phyloP scores from a whole-genome alignment of 1,284 basidiomycete genomes.

The Leccinum fallax region DNA sequence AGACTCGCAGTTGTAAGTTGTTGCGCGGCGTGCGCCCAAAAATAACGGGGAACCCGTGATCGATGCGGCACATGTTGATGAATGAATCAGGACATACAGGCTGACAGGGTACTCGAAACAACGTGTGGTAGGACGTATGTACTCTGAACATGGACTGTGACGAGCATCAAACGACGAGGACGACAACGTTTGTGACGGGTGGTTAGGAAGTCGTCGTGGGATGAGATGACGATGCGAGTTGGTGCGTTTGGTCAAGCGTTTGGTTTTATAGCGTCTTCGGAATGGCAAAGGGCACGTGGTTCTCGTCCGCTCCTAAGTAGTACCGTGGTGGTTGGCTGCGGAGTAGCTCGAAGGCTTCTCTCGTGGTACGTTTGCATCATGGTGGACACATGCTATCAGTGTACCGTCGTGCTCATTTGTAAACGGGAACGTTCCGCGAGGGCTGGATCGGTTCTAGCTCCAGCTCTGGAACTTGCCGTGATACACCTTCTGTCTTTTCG shows the following conservation, averaged over 20 bases:
- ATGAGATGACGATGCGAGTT: constrained; percentile 62
- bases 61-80: constrained; percentile 16
- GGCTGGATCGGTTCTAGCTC: constrained; percentile 56
- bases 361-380: constrained; percentile 85
- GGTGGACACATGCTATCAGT: constrained; percentile 81
- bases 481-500: constrained; percentile 82
- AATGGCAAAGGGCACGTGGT: constrained; percentile 86
- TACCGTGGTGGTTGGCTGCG: not conserved
- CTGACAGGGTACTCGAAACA: constrained; percentile 93
- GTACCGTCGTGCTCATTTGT: constrained; percentile 82
- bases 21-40: not conserved
- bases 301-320: constrained; percentile 52
- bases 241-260: constrained; percentile 29
- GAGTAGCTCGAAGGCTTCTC: constrained; percentile 61
- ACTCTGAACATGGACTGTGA: constrained; percentile 89
- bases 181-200: constrained; percentile 50
- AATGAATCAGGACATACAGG: constrained; percentile 41
- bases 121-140: constrained; percentile 86
- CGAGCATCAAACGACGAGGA: constrained; percentile 85
- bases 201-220: constrained; percentile 73
- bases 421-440: constrained; percentile 77
- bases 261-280: constrained; percentile 51
- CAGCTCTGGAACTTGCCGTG: constrained; percentile 68
- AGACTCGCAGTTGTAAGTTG: constrained; percentile 11
- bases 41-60: constrained; percentile 6